Percentiles rank a stretch among this genome's conserved stretches.
These are phyloP conservation scores for Globisporangium abappressorium DNA, from an alignment of 352 stramenopile genomes.

Conservation along the genomic window DNA sequence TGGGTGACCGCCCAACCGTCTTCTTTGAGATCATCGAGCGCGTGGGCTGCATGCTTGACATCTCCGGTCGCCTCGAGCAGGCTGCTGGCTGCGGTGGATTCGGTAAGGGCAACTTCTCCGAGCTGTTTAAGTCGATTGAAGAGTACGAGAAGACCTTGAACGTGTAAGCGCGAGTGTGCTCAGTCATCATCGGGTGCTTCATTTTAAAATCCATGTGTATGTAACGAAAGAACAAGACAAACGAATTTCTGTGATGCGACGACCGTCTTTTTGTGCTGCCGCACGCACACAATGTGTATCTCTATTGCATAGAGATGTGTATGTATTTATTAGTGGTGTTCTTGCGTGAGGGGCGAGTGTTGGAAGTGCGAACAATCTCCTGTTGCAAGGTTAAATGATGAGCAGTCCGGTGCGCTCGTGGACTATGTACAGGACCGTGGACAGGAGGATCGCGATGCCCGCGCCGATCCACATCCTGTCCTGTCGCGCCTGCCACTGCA, in stretches of 20 bases:
- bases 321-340: not conserved
- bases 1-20: conserved; percentile 83
- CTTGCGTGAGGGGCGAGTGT: not conserved
- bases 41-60: conserved; percentile 83
- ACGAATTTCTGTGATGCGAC: not conserved
- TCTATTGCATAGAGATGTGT: not conserved
- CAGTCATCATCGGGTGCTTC: not conserved
- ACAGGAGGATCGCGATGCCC: conserved; percentile 51
- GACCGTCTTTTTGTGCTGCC: not conserved
- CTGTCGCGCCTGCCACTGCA: conserved; percentile 71
- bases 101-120: conserved; percentile 91
- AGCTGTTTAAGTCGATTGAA: conserved; percentile 93
- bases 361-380: not conserved
- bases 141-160: conserved; percentile 86
- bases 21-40: conserved; percentile 94
- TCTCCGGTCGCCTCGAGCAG: conserved; percentile 72
- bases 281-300: not conserved
- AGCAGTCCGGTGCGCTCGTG: conserved; percentile 73
- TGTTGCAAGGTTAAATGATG: conserved; percentile 37
- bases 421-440: conserved; percentile 70
- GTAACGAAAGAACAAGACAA: conserved; percentile 1
- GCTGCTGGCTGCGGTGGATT: conserved; percentile 84
- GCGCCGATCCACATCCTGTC: conserved; percentile 80
- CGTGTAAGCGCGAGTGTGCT: conserved; percentile 34
- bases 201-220: conserved; percentile 5